Conservation (phyloP, 805 yeast genomes). For the Vanderwaltozyma polyspora region DNA sequence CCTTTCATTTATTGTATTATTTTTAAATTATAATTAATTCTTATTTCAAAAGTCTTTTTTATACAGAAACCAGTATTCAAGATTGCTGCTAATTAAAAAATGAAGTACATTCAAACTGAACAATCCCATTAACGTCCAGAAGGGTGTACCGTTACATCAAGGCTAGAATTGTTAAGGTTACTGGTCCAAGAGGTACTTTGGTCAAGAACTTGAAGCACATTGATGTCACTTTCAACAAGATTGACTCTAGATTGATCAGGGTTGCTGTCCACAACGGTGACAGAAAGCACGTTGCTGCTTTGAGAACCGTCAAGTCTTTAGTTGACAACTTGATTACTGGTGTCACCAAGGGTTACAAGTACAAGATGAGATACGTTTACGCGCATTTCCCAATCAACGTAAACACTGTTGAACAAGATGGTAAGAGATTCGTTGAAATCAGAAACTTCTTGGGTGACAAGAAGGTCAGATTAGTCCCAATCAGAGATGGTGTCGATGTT, state of each 20-base stretch:
- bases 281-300: conserved; percentile 99
- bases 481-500: conserved; percentile 81
- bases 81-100: conserved; percentile 13
- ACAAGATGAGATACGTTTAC: conserved; percentile 99
- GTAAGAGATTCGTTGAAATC: conserved; percentile 72
- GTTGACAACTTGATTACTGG: conserved; percentile 91
- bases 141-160: conserved; percentile 86
- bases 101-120: conserved; percentile 84
- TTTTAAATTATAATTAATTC: no score
- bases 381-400: conserved; percentile 99
- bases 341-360: conserved; percentile 98
- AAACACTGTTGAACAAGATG: conserved; percentile 74
- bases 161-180: conserved; percentile 80
- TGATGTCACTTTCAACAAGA: conserved; percentile 83
- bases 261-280: conserved; percentile 96
- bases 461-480: conserved; percentile 81
- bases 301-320: conserved; percentile 96
- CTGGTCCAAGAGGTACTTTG: conserved; percentile 96
- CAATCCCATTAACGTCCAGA: conserved; percentile 80
- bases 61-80: neutral
- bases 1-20: no score
- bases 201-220: conserved; percentile 87
- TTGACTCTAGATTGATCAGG: conserved; percentile 50
- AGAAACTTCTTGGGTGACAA: conserved; percentile 99
- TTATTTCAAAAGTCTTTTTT: no score